Evolutionary conservation across 2,329 filamentous ascomycete genomes (phyloP).

Genomic region (Trichoderma guizhouense): DNA sequence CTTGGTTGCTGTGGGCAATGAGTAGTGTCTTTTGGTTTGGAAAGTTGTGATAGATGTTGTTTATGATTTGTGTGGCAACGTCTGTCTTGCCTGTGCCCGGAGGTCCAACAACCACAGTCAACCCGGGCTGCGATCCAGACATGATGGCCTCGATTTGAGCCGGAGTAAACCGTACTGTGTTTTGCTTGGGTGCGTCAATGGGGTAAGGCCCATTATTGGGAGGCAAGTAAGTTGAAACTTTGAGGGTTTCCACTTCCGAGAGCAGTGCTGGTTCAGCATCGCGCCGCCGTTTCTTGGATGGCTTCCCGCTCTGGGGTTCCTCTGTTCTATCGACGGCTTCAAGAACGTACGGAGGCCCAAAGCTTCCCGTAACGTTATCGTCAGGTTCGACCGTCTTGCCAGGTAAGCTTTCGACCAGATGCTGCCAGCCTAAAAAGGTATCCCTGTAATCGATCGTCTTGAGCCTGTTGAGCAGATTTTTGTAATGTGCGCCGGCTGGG

Average conservation of each 20-base stretch:
- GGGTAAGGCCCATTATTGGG: conserved; percentile 88
- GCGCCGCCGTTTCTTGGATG: conserved; percentile 82
- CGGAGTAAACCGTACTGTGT: conserved; percentile 83
- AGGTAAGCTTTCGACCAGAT: conserved; percentile 85
- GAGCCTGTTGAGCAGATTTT: conserved; percentile 72
- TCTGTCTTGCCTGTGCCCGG: conserved; percentile 99
- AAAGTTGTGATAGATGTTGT: conserved; percentile 98
- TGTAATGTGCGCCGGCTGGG: conserved; percentile 82
- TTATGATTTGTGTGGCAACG: conserved; percentile 97
- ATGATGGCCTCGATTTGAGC: conserved; percentile 89
- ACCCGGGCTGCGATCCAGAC: conserved; percentile 88
- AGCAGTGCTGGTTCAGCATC: conserved; percentile 67
- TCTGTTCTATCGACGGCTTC: conserved; percentile 58
- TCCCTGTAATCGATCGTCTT: conserved; percentile 85
- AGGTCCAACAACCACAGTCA: conserved; percentile 91
- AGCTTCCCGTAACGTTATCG: conserved; percentile 66
- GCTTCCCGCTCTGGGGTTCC: conserved; percentile 51
- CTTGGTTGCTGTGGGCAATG: conserved; percentile 96
- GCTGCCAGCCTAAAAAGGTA: conserved; percentile 93
- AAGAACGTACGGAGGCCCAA: conserved; percentile 84
- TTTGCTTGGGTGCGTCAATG: conserved; percentile 76
- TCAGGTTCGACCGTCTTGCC: conserved; percentile 80
- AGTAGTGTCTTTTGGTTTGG: conserved; percentile 86
- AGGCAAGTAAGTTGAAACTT: conserved; percentile 86
- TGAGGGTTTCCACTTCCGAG: conserved; percentile 63